Base-by-base conservation (phyloP, 2,329 filamentous ascomycete species). In the Rhinocladiella mackenziei region DNA sequence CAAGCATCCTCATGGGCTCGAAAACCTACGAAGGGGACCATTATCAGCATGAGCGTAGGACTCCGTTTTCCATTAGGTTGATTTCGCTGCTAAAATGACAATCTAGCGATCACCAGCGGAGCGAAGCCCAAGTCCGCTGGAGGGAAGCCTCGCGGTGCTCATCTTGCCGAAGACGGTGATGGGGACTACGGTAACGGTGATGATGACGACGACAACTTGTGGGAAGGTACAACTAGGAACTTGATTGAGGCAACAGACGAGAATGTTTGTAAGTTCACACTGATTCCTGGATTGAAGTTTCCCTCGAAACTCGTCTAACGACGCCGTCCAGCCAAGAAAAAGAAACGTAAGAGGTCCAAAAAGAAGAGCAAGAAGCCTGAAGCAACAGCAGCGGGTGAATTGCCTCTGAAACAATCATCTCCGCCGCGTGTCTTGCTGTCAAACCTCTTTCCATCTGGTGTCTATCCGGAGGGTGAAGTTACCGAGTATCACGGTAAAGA, bases 401-500 rank as follows among this genome's bases (percentile, higher is more conserved):
- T 34, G 10, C 41, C 23, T 23, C 4, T 28, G 10, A 56, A 65
- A 45, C 73, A 76, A 51, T 66, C 68, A 5, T 64, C 57, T 14
- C 73, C 73, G 22, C 73, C 73, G 7, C 64, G 69, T n/a, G 60
- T 73, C 17, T 63, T 66, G 10, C 56, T 76, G 7, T 57, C 60
- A n/a, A 59, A 69, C 30, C 63, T 76, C 18, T 75, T 75, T 55
- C 66, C 65, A 2, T 56, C 64, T 26, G 62, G 62, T 33, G 59
- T 59, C 23, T 76, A 71, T 48, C 71, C 72, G 1, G 54, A 63
- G 13, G 73, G 72, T 7, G 70, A 76, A 53, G 57, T 72, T 30
- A 65, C 71, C 30, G 56, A 61, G 14, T 73, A 75, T 13, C n/a
- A n/a, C 23, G 8, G 8, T 26, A n/a, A 8, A n/a, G 23, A 8